Conservation (phyloP, 371 early-diverging fungal species). For the Circinella umbellata region DNA sequence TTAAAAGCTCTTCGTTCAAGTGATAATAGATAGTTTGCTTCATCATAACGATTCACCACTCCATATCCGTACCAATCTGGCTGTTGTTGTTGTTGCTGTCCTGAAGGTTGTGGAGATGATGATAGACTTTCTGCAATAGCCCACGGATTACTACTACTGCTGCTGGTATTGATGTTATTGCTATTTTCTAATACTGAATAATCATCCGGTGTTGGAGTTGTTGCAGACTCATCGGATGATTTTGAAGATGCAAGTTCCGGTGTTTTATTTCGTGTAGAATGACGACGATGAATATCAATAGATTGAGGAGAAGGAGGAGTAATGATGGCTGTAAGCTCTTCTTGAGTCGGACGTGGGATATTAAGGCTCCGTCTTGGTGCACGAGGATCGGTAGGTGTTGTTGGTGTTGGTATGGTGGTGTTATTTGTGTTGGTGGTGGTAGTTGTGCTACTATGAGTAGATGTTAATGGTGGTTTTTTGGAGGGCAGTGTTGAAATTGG, state of each 20-base stretch:
- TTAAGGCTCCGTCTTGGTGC: slow-evolving; percentile 25
- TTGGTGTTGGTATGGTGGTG: neutral
- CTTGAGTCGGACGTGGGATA: slow-evolving; percentile 17
- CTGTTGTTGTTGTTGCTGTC: slow-evolving; percentile 34
- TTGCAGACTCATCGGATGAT: slow-evolving; percentile 24
- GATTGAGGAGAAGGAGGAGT: neutral
- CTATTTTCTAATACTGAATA: neutral
- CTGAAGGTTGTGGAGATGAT: slow-evolving; percentile 16
- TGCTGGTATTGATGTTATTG: no score
- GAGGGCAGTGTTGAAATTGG: slow-evolving; percentile 28
- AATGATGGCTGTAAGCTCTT: slow-evolving; percentile 1
- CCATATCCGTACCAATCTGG: slow-evolving; percentile 32
- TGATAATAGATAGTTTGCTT: slow-evolving; percentile 44
- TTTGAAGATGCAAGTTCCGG: slow-evolving; percentile 26
- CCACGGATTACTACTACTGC: slow-evolving; percentile 3
- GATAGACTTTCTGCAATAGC: slow-evolving; percentile 14
- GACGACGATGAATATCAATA: slow-evolving; percentile 19
- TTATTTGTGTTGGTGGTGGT: slow-evolving; percentile 1
- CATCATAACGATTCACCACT: slow-evolving; percentile 27
- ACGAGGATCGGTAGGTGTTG: slow-evolving; percentile 13
- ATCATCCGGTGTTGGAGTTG: neutral
- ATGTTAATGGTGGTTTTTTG: neutral
- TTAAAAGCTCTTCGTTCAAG: slow-evolving; percentile 46
- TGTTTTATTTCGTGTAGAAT: slow-evolving; percentile 16
- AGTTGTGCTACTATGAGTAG: neutral